A percentile compares a stretch with the other conserved stretches of the same genome.
These are phyloP conservation scores for Arabidopsis lyrata DNA, from an alignment of 441 rosid genomes.

Conservation along the genomic window DNA sequence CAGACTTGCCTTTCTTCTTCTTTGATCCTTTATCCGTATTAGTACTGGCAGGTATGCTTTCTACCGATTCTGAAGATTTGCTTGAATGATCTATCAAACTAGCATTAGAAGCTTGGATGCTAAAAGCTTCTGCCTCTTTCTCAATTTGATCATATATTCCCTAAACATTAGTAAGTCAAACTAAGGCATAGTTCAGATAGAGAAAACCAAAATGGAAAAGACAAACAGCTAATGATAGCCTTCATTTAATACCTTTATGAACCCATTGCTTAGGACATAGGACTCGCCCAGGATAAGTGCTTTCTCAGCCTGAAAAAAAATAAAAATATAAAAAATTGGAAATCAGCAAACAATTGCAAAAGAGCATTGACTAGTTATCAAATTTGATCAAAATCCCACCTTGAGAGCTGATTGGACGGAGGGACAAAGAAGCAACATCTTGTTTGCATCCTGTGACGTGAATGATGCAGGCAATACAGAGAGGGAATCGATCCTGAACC, in stretches of 20 bases:
- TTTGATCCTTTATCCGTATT: constrained; percentile 68
- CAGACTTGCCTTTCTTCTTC: constrained; percentile 86
- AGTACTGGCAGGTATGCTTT: constrained; percentile 50
- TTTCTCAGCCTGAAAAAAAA: constrained; percentile 63
- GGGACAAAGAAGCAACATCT: constrained; percentile 77
- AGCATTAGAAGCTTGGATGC: constrained; percentile 57
- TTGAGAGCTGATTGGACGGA: constrained; percentile 78
- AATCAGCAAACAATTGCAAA: not conserved
- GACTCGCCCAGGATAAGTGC: constrained; percentile 79
- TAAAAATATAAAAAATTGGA: too few relatives aligned
- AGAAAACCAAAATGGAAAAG: constrained; percentile 25
- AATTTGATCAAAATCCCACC: constrained; percentile 52
- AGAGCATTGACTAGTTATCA: constrained; percentile 18
- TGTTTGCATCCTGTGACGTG: constrained; percentile 77
- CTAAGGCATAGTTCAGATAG: constrained; percentile 35
- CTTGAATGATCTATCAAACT: constrained; percentile 48
- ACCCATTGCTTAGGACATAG: constrained; percentile 75
- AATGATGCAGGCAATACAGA: constrained; percentile 82
- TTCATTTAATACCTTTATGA: constrained; percentile 68
- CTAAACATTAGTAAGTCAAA: constrained; percentile 52
- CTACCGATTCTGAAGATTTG: constrained; percentile 57
- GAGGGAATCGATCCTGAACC: constrained; percentile 90
- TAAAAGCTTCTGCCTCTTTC: constrained; percentile 76
- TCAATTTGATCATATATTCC: constrained; percentile 76
- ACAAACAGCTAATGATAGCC: not conserved